A percentile compares a stretch with the other conserved stretches of the same genome.
Conservation (phyloP, 2,329 filamentous ascomycete species). For the Xylaria sp. region DNA sequence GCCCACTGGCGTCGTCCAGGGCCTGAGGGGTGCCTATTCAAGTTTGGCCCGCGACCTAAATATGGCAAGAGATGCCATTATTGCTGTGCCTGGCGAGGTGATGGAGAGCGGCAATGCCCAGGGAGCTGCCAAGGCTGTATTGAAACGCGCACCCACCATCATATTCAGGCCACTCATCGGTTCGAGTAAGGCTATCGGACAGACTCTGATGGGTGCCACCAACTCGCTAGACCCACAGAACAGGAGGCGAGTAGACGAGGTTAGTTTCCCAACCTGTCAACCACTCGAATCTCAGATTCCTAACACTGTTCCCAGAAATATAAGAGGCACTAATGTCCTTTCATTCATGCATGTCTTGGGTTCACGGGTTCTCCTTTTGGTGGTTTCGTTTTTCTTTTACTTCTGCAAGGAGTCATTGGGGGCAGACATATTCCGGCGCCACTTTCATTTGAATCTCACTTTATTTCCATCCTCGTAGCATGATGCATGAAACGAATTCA, state of each 20-base stretch:
- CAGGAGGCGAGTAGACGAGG: slow-evolving; percentile 84
- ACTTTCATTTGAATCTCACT: slow-evolving; percentile 23
- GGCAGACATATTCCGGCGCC: slow-evolving; percentile 36
- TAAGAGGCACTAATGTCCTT: slow-evolving; percentile 40
- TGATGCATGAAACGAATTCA: slow-evolving; percentile 34
- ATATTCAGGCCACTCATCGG: slow-evolving; percentile 92
- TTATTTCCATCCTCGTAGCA: slow-evolving; percentile 20
- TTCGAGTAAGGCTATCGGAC: slow-evolving; percentile 86
- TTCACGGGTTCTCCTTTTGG: slow-evolving; percentile 22
- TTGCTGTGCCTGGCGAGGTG: slow-evolving; percentile 91
- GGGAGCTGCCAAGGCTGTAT: slow-evolving; percentile 81
- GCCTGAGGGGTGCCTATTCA: slow-evolving; percentile 82
- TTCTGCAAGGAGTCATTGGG: slow-evolving; percentile 36
- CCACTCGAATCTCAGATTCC: not conserved
- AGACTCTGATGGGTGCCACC: slow-evolving; percentile 90
- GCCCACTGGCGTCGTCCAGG: slow-evolving; percentile 87
- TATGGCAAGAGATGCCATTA: slow-evolving; percentile 87
- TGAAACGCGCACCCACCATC: slow-evolving; percentile 88
- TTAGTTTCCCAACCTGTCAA: slow-evolving; percentile 63
- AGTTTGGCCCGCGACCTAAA: slow-evolving; percentile 89
- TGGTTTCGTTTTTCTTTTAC: slow-evolving; percentile 17
- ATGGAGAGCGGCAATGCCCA: slow-evolving; percentile 86
- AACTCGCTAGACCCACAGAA: slow-evolving; percentile 90
- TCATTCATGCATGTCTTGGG: slow-evolving; percentile 19
- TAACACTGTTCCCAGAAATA: slow-evolving; percentile 38